Evolutionary conservation across 257 asterid genomes (phyloP).

Genomic region (Solanum tarijense): DNA sequence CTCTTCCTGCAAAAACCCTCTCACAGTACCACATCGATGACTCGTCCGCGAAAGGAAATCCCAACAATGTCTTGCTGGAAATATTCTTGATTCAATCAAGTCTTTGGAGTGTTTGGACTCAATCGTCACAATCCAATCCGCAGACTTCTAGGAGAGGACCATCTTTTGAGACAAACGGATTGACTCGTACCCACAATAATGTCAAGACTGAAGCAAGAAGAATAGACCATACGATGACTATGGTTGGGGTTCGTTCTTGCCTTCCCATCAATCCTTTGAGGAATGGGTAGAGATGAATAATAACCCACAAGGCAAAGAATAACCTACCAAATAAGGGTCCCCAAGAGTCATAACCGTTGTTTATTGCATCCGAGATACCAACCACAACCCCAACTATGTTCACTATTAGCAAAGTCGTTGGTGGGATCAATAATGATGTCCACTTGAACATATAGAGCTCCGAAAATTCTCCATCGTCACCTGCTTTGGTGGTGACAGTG

Average conservation of each 20-base stretch:
- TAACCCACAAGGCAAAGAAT: constrained; percentile 80
- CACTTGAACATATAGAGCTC: constrained; percentile 79
- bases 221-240: constrained; percentile 81
- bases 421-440: constrained; percentile 70
- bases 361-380: constrained; percentile 68
- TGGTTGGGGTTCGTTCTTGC: constrained; percentile 70
- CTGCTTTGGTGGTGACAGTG: constrained; percentile 85
- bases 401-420: constrained; percentile 57
- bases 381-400: constrained; percentile 71
- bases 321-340: constrained; percentile 74
- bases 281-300: constrained; percentile 85
- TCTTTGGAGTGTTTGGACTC: not conserved
- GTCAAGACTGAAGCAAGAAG: constrained; percentile 66
- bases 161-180: constrained; percentile 78
- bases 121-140: constrained; percentile 67
- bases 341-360: constrained; percentile 90
- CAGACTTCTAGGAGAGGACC: constrained; percentile 78
- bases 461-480: constrained; percentile 63
- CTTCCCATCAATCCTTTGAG: constrained; percentile 76
- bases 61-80: not conserved
- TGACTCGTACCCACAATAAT: constrained; percentile 76
- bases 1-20: constrained; percentile 12
- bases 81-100: not conserved
- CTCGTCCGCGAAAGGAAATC: constrained; percentile 11
- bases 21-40: constrained; percentile 2